Percentiles rank a stretch among this genome's conserved stretches.
phyloP scores from a whole-genome alignment of 345 rosid species.

The Anacardium occidentale region DNA sequence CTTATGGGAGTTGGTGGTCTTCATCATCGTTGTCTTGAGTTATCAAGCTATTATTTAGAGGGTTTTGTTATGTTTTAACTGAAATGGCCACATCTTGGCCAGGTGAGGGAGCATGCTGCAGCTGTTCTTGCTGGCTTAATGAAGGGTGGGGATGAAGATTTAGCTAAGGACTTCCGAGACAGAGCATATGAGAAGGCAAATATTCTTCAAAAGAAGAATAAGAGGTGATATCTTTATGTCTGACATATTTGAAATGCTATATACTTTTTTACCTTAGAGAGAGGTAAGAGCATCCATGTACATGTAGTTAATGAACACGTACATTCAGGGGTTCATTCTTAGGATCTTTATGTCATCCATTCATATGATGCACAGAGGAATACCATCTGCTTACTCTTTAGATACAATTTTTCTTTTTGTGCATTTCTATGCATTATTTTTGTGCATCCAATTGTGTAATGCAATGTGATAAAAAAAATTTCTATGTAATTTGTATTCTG shows the following conservation, averaged over 20 bases:
- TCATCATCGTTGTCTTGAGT: neutral
- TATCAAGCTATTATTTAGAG: constrained; percentile 1
- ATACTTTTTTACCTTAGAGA: neutral
- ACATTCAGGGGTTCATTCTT: neutral
- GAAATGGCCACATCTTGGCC: constrained; percentile 20
- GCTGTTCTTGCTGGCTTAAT: constrained; percentile 92
- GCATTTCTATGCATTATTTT: neutral
- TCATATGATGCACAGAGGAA: neutral
- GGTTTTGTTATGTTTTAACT: constrained; percentile 9
- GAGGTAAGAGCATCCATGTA: neutral
- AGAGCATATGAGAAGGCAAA: constrained; percentile 79
- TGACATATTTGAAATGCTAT: neutral
- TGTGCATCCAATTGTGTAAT: neutral
- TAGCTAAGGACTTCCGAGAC: constrained; percentile 77
- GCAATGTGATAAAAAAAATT: neutral
- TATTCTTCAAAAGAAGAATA: constrained; percentile 54
- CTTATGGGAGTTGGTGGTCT: neutral
- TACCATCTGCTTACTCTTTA: neutral
- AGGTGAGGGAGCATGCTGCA: constrained; percentile 99
- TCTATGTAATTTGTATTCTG: neutral
- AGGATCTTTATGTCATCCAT: neutral
- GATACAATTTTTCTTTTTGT: constrained; percentile 2
- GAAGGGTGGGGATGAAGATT: constrained; percentile 92
- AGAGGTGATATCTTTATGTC: constrained; percentile 39
- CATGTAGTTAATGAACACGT: neutral